phyloP scores from a whole-genome alignment of 2,329 filamentous ascomycete species.

The Cytospora piceae region DNA sequence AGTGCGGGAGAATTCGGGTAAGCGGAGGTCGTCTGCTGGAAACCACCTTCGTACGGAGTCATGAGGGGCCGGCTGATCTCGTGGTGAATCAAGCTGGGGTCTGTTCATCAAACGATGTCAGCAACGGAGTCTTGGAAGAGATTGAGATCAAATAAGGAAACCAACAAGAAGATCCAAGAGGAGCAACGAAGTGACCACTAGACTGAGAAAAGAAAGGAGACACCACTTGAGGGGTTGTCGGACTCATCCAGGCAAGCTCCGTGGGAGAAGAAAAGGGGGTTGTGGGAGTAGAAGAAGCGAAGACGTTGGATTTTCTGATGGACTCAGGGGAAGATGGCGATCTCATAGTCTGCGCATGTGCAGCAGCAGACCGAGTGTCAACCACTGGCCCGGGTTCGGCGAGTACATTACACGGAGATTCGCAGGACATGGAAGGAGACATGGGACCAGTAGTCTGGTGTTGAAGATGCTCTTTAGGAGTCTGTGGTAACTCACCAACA shows the following conservation, averaged over 20 bases:
- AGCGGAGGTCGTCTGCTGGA: constrained; percentile 48
- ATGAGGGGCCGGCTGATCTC: constrained; percentile 55
- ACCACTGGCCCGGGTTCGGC: constrained; percentile 35
- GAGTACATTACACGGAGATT: constrained; percentile 32
- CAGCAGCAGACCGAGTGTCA: constrained; percentile 37
- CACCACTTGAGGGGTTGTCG: constrained; percentile 37
- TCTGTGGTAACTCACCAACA: constrained; percentile 58
- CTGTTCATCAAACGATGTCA: constrained; percentile 46
- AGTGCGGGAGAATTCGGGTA: constrained; percentile 68
- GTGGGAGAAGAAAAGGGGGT: constrained; percentile 41
- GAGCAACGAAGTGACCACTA: constrained; percentile 56
- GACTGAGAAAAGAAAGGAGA: constrained; percentile 58
- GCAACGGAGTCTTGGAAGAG: constrained; percentile 33
- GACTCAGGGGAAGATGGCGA: constrained; percentile 37
- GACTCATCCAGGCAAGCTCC: constrained; percentile 38
- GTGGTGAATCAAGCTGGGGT: constrained; percentile 61
- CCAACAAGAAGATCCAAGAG: constrained; percentile 57
- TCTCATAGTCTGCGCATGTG: constrained; percentile 31
- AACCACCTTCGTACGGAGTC: constrained; percentile 56
- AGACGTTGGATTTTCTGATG: constrained; percentile 37
- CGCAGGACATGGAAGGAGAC: constrained; percentile 34
- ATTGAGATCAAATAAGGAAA: constrained; percentile 46
- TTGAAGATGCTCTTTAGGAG: constrained; percentile 37
- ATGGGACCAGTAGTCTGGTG: constrained; percentile 35
- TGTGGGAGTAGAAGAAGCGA: constrained; percentile 40